Evolutionary conservation across 129 eudicot species (phyloP), one percentile per base, ranked within the genome.

Genomic region (Tanacetum coccineum): DNA sequence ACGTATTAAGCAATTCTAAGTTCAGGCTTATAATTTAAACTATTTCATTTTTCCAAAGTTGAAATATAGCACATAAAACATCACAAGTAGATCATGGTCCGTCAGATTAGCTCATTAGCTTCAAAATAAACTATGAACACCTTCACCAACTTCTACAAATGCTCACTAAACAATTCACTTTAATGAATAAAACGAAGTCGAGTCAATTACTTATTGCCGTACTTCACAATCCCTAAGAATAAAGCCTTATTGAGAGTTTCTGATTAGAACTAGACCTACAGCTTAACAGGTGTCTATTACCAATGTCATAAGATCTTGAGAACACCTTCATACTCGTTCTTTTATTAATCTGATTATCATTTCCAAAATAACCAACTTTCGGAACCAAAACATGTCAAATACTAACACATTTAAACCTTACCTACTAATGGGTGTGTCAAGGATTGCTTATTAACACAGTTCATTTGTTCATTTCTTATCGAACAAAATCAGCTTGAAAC

Each of bases 121-220:
- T 32, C 39, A 32, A 7, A 32, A 44, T 9, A 47, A 20, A n/a
- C 66, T 21, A 14, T 42, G 46, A 57, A 44, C 17, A 45, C 40
- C 28, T 69, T 56, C 54, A 69, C 13, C 55, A 69, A 69, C 45
- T 26, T 25, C 56, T 40, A 44, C 44, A 55, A 69, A 56, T 10
- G 39, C 39, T 0, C 39, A 32, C 39, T 32, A 32, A 32, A 32
- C 39, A 32, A 32, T 32, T 0, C 39, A 32, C n/a, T 32, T 32
- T 55, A 32, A 40, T 7, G 15, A 25, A 39, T 28, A 68, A 7
- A 68, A 68, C 0, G 8, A 20, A 68, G 9, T 30, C 39, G 19
- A 32, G 13, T 39, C 7, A 6, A 17, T 7, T 66, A 49, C 59
- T 49, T 30, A 36, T 26, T 8, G 13, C 0, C 50, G 51, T 54